Evolutionary conservation across 2,329 filamentous ascomycete species (phyloP), one percentile per base, ranked within the genome.

Genomic region (Rhynchosporium graminicola): DNA sequence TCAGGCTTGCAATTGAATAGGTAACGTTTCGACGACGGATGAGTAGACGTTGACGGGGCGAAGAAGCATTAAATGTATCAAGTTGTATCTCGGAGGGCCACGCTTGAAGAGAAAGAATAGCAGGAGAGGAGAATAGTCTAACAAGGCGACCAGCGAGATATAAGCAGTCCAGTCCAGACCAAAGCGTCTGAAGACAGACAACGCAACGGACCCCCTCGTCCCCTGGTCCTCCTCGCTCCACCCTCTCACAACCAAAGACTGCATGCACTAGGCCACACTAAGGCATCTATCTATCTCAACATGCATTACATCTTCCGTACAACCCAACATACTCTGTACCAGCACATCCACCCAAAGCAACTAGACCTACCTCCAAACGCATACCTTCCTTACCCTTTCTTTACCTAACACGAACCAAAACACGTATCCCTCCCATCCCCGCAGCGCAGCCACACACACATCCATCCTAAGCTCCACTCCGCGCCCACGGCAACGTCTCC

Each of bases 1-100:
- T 33, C 51, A 55, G 38, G 38, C 38, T 55, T 31, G 31, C 20
- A 20, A 20, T 20, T 20, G 20, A 55, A 55, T 55, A 36, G 36
- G 51, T 42, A 55, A 55, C 51, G 38, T 43, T 52, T 33, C 48
- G 38, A 33, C 4, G 48, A 52, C 36, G 48, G 48, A 52, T 38
- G 48, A 33, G 26, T 52, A 12, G 7, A 5, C 48, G 31, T 52
- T 38, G 48, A 33, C n/a, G 48, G 38, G 38, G 2, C 10, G 48
- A 38, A 38, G 48, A 52, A 52, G 48, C 48, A 52, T 52, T 52
- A 52, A 52, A 47, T 26, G 20, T 13, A n/a, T 42, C 5, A 13
- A 43, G 42, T 15, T 13, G 3, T 8, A 15, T 43, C 1, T 43
- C 10, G 42, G 8, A 43, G 40, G 40, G 12, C 2, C 36, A 40